These are phyloP conservation scores for Jaminaea rosea DNA, from an alignment of 1,284 basidiomycete species.

Conservation along the genomic window DNA sequence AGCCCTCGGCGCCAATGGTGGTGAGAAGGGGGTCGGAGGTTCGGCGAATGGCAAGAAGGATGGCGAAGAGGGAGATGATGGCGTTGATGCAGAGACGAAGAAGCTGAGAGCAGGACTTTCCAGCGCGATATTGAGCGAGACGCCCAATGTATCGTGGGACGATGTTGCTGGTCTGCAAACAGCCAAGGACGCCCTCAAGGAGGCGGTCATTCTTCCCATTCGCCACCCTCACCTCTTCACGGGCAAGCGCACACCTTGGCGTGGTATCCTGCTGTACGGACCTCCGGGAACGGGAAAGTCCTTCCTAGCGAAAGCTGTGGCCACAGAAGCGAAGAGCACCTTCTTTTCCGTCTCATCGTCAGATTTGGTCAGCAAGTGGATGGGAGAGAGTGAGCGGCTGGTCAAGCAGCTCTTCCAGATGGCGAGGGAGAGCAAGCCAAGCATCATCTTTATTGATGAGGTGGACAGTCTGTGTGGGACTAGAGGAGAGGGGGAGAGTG, in stretches of 20 bases:
- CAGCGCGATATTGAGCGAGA: constrained; percentile 83
- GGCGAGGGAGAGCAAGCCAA: constrained; percentile 89
- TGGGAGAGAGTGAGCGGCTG: constrained; percentile 88
- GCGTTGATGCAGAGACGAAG: constrained; percentile 79
- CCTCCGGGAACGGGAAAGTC: constrained; percentile 54
- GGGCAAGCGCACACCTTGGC: constrained; percentile 94
- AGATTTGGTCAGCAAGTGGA: constrained; percentile 98
- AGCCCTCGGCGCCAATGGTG: constrained; percentile 68
- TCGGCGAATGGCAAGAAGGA: constrained; percentile 61
- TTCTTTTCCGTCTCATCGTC: constrained; percentile 94
- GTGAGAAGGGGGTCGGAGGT: constrained; percentile 56
- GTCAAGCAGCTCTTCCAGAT: constrained; percentile 95
- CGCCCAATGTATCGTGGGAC: constrained; percentile 93
- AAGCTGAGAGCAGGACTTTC: constrained; percentile 82
- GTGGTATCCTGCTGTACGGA: constrained; percentile 88
- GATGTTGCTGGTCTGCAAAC: constrained; percentile 91
- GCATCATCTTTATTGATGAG: constrained; percentile 98
- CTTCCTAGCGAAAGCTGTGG: constrained; percentile 93
- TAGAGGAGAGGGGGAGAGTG: constrained; percentile 88
- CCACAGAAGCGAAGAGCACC: constrained; percentile 92
- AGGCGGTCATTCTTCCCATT: constrained; percentile 96
- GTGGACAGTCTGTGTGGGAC: constrained; percentile 93
- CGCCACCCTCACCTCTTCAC: constrained; percentile 98
- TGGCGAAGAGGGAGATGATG: constrained; percentile 56
- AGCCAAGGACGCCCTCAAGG: constrained; percentile 91